These are phyloP conservation scores for Phytopythium montanum DNA, from an alignment of 352 stramenopile species.

Conservation along the genomic window DNA sequence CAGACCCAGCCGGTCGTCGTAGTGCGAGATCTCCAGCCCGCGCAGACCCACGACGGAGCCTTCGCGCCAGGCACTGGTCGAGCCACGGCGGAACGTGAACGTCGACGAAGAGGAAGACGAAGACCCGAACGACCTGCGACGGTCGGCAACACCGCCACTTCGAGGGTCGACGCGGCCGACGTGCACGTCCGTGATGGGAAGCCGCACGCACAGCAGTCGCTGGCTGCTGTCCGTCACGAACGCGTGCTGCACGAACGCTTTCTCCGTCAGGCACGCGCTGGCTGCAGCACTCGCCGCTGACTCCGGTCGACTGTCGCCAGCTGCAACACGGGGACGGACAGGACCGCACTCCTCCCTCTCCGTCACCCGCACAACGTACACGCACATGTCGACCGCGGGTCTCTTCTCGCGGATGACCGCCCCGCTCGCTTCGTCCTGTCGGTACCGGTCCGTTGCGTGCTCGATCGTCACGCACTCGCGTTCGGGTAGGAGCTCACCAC, in stretches of 20 bases:
- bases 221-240: constrained; percentile 55
- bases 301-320: background rate
- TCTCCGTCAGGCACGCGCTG: constrained; percentile 11
- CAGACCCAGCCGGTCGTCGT: constrained; percentile 46
- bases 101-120: constrained; percentile 18
- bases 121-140: constrained; percentile 5
- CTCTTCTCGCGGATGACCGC: constrained; percentile 12
- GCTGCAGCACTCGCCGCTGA: background rate
- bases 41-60: constrained; percentile 48
- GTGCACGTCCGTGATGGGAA: constrained; percentile 27
- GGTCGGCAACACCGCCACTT: background rate
- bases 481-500: background rate
- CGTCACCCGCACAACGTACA: constrained; percentile 39
- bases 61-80: constrained; percentile 47
- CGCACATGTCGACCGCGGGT: constrained; percentile 43
- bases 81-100: constrained; percentile 45
- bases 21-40: constrained; percentile 61
- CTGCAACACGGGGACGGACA: background rate
- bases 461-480: constrained; percentile 20
- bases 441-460: constrained; percentile 22
- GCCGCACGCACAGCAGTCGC: constrained; percentile 53
- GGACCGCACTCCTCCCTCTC: constrained; percentile 10
- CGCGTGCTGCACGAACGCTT: constrained; percentile 37
- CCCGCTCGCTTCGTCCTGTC: constrained; percentile 4
- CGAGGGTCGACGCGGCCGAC: constrained; percentile 11